phyloP scores from a whole-genome alignment of 83 land plant species.

The Isoetes engelmannii region DNA sequence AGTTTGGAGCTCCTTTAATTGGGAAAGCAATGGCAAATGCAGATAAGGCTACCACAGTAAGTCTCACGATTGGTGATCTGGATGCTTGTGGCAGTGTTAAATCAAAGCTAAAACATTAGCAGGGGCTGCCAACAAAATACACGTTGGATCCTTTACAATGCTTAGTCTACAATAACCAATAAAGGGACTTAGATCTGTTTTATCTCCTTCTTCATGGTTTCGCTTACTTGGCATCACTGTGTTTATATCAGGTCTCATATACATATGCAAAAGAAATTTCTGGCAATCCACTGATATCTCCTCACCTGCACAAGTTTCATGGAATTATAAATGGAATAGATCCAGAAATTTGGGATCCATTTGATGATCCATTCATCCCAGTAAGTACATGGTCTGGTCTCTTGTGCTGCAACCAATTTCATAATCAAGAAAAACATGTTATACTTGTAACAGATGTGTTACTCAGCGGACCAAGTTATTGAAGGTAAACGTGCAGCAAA shows the following conservation, averaged over 20 bases:
- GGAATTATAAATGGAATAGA: constrained; percentile 90
- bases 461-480: constrained; percentile 69
- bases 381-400: constrained; percentile 33
- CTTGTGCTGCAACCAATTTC: neutral
- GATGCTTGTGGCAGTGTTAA: too few species aligned
- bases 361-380: constrained; percentile 64
- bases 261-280: constrained; percentile 76
- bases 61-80: constrained; percentile 9
- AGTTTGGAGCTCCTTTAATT: constrained; percentile 60
- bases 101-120: neutral
- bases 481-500: constrained; percentile 87
- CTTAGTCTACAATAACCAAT: neutral
- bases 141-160: too few species aligned
- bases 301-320: constrained; percentile 67
- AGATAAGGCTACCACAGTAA: constrained; percentile 85
- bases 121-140: too few species aligned
- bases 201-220: neutral
- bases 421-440: neutral
- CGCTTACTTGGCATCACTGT: too few species aligned
- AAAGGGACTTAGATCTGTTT: neutral
- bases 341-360: constrained; percentile 89
- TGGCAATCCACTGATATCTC: constrained; percentile 61
- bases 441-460: constrained; percentile 43
- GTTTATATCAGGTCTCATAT: constrained; percentile 51
- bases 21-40: constrained; percentile 65